Base-by-base conservation (phyloP, 225 moss, liverwort and hornwort species). In the Anthoceros angustus region DNA sequence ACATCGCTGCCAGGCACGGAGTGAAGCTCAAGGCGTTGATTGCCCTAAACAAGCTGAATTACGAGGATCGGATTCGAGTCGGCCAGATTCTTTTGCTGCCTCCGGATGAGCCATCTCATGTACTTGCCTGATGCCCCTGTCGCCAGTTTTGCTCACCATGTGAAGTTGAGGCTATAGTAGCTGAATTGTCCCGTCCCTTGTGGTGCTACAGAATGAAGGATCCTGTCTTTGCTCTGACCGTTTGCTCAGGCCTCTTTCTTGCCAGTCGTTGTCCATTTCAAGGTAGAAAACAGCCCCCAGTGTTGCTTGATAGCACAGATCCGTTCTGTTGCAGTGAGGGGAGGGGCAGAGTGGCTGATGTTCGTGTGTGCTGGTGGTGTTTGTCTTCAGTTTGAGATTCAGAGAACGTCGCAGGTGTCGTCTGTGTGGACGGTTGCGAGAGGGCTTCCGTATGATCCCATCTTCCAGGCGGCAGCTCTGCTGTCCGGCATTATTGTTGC, bases 221-320 rank as follows among this genome's bases (percentile, higher is more conserved):
- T 55, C 10, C 23, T 55, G 12, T 55, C 23, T 32, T 32, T 32
- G 32, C 32, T 32, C 32, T 55, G n/a, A 55, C 23, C 23, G n/a
- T 55, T 55, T 55, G 55, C 32, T 55, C 55, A 55, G n/a, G n/a
- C 55, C 55, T 55, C 55, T 55, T 55, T 55, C n/a, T 55, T 55
- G 55, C 18, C 32, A 32, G 32, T 32, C 32, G 32, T 32, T 32
- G 32, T 32, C 4, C 32, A 32, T 32, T 32, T 32, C 55, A 20
- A 55, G 55, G 55, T 55, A 55, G 55, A 18, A 55, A 55, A 55
- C 55, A 55, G 55, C 55, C 18, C 55, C 55, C 16, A 18, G 55
- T 23, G 5, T 7, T 18, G 55, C 55, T 55, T 55, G 55, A 20
- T 18, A 7, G 18, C 55, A 18, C 16, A 16, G n/a, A 18, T 18